A percentile compares a stretch with the other conserved stretches of the same genome.
phyloP scores from a whole-genome alignment of 2,329 filamentous ascomycete species.

The Beauveria pseudobassiana region DNA sequence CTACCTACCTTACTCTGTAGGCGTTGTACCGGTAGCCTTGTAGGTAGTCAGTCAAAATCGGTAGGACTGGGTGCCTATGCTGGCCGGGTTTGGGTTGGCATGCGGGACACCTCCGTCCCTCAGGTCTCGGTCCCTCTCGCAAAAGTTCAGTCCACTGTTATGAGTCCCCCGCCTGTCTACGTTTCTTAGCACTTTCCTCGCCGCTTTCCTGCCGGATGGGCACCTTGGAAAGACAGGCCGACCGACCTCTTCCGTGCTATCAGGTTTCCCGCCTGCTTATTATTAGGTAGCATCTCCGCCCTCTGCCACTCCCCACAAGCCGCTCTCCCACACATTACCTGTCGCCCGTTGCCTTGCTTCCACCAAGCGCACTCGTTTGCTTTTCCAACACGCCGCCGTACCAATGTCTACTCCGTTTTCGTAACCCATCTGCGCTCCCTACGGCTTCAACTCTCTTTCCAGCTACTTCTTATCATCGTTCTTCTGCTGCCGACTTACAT shows the following conservation, averaged over 20 bases:
- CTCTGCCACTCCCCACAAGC: neutral
- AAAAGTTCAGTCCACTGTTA: neutral
- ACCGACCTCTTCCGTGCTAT: neutral
- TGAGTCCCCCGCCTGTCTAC: neutral
- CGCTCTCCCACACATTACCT: slow-evolving; percentile 5
- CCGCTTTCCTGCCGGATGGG: neutral
- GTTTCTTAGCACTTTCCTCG: neutral
- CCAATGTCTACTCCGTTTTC: neutral
- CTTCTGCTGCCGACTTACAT: neutral
- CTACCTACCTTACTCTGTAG: neutral
- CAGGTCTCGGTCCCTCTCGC: neutral
- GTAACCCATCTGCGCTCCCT: neutral
- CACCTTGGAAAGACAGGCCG: neutral
- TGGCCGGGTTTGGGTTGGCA: no score
- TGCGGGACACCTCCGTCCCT: no score
- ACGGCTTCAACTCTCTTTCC: neutral
- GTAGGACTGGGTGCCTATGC: no score
- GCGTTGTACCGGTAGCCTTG: neutral
- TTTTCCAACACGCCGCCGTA: neutral
- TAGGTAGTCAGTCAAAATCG: no score
- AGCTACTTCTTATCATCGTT: neutral
- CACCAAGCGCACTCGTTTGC: neutral
- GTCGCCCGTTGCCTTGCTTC: neutral
- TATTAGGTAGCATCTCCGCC: neutral
- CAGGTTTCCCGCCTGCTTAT: neutral